Evolutionary conservation across 768 basidiomycete species (phyloP), one percentile per base, ranked within the genome.

Genomic region (Boletus tylopilopsis): DNA sequence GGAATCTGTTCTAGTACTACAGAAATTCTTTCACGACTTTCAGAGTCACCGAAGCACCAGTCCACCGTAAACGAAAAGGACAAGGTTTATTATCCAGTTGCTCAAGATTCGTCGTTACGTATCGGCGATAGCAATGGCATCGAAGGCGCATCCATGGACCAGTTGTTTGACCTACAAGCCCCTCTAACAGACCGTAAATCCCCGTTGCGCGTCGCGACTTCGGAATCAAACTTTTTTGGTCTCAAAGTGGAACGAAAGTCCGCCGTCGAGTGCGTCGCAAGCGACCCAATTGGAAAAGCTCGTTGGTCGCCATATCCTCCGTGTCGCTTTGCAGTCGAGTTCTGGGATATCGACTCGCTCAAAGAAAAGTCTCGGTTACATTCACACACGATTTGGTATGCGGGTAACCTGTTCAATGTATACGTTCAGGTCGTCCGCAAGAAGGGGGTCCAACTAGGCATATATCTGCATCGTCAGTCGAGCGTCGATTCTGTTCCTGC

Each of bases 391-490:
- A 76, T 94, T 45, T 94, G 90, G 81, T 90, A 93, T 63, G 92
- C 87, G 2, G 94, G 94, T 9, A 90, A 81, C 58, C 71, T 90
- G 60, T 94, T 84, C 74, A 92, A 92, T 55, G 82, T 92, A 2
- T 95, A 94, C 60, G 84, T 94, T 36, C 92, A 95, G 64, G 77
- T 93, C 38, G 84, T 92, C 42, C 80, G 84, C 56, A 90, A 89
- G 78, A 94, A 94, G 65, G 75, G 73, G 22, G 60, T 74, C 3
- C 93, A 96, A 60, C 73, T 95, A 2, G 94, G 94, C 1, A 81
- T 95, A 25, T 95, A 95, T 60, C 75, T 95, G 2, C 90, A 94
- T 63, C 78, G 94, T 8, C 92, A 94, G 66, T 87, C 85, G 19
- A 84, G 74, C 47, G 77, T 90, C 24, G 91, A 94, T 55, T 79